A percentile compares a stretch with the other conserved stretches of the same genome.
Conservation (phyloP, 305 asterid genomes). For the Rubia balearica region DNA sequence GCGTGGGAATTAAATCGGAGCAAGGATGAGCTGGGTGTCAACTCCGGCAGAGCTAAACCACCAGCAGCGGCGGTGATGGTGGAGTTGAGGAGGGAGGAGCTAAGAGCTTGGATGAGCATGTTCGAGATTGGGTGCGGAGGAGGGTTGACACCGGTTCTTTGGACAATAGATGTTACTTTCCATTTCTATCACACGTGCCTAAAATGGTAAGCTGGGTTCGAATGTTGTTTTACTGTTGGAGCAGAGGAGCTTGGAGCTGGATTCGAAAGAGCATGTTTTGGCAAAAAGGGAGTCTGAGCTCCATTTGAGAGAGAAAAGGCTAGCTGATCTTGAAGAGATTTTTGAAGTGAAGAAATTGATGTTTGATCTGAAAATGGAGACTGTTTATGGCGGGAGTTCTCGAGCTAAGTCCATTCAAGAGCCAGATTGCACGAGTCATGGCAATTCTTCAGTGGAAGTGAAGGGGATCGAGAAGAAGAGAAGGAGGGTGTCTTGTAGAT, state of each 20-base stretch:
- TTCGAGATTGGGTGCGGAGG: constrained; percentile 36
- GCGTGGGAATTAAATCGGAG: constrained; percentile 1
- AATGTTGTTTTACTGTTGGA: neutral
- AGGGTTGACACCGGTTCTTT: constrained; percentile 37
- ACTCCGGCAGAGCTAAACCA: neutral
- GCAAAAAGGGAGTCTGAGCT: neutral
- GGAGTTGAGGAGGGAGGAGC: constrained; percentile 18
- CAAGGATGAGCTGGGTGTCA: constrained; percentile 4
- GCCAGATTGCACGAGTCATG: neutral
- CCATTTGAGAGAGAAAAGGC: neutral
- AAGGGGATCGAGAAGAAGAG: neutral
- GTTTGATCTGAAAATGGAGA: no score
- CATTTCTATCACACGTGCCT: constrained; percentile 53
- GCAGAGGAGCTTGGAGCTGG: neutral
- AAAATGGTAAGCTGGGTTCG: constrained; percentile 34
- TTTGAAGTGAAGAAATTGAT: no score
- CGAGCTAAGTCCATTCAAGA: no score
- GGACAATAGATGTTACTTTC: constrained; percentile 37
- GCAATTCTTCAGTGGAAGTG: neutral
- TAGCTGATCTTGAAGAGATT: neutral
- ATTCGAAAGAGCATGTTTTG: neutral
- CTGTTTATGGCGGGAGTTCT: no score
- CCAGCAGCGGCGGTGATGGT: neutral
- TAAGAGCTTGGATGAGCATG: constrained; percentile 28
- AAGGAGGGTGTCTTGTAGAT: neutral